Conservation (phyloP, 768 basidiomycete genomes). For the Strobilomyces dryophilus region DNA sequence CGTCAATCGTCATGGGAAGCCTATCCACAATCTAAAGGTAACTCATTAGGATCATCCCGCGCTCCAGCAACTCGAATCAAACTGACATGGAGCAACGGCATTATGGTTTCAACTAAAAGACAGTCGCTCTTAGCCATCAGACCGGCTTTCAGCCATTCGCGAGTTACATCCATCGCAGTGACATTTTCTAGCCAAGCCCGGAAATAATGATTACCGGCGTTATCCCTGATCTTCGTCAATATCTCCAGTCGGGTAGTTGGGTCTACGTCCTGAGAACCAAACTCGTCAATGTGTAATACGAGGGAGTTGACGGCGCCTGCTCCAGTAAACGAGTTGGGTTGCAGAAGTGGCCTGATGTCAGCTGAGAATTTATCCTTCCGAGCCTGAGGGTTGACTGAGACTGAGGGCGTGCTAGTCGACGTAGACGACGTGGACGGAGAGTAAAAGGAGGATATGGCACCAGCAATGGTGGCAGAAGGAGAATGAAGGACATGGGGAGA, state of each 20-base stretch:
- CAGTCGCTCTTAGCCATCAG: constrained; percentile 52
- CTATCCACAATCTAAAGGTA: constrained; percentile 68
- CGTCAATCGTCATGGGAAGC: constrained; percentile 67
- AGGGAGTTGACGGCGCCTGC: constrained; percentile 65
- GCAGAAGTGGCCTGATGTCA: constrained; percentile 53
- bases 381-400: constrained; percentile 44
- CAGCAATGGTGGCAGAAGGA: constrained; percentile 37
- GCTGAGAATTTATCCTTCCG: constrained; percentile 51
- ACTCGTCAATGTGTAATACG: constrained; percentile 53
- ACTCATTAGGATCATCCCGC: constrained; percentile 16
- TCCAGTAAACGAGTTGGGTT: constrained; percentile 57
- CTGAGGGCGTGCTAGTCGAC: constrained; percentile 22
- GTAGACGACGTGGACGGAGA: constrained; percentile 30
- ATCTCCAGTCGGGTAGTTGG: constrained; percentile 66
- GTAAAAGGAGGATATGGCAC: constrained; percentile 38
- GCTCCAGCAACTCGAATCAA: constrained; percentile 10
- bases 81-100: constrained; percentile 86
- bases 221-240: constrained; percentile 75
- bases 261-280: constrained; percentile 62
- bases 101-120: constrained; percentile 66
- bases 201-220: constrained; percentile 83
- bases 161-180: constrained; percentile 69
- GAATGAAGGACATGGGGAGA: constrained; percentile 69
- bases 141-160: constrained; percentile 78
- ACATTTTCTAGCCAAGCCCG: constrained; percentile 81